phyloP scores from a whole-genome alignment of 2,329 filamentous ascomycete species.

The Didymosphaeria variabile region DNA sequence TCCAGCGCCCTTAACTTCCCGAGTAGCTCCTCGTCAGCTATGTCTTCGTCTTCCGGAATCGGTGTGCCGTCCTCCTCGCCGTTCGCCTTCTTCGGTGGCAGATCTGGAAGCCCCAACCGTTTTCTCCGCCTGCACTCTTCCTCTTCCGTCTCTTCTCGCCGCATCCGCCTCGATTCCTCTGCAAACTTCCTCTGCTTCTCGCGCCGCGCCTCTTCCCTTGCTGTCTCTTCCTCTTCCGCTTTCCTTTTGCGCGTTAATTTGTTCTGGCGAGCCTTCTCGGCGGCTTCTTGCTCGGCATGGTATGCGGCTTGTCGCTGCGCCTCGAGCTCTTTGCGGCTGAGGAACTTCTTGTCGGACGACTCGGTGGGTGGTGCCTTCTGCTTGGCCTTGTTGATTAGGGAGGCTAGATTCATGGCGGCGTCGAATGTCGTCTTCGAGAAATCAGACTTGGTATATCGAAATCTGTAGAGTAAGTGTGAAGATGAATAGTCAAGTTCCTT shows the following conservation, averaged over 20 bases:
- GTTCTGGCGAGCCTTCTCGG: conserved; percentile 75
- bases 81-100: conserved; percentile 62
- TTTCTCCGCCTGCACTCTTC: conserved; percentile 78
- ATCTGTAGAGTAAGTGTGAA: conserved; percentile 5
- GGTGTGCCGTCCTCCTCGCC: conserved; percentile 56
- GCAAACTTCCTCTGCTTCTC: conserved; percentile 84
- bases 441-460: neutral
- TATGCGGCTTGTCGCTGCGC: conserved; percentile 82
- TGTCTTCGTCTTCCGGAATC: conserved; percentile 64
- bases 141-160: conserved; percentile 76
- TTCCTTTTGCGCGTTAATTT: conserved; percentile 83
- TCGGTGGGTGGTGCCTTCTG: conserved; percentile 51
- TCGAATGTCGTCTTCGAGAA: neutral
- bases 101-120: conserved; percentile 80
- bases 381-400: conserved; percentile 87
- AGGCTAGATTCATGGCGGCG: conserved; percentile 86
- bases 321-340: conserved; percentile 87
- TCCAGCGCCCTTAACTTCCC: conserved; percentile 73
- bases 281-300: conserved; percentile 77
- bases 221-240: conserved; percentile 83
- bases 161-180: conserved; percentile 75
- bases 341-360: conserved; percentile 69
- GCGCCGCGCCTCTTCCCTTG: conserved; percentile 73
- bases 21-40: conserved; percentile 75
- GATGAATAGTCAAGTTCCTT: neutral